Percentiles rank a stretch among this genome's conserved stretches.
These are phyloP conservation scores for Termitomyces bulborhizus DNA, from an alignment of 768 basidiomycete genomes.

Conservation along the genomic window DNA sequence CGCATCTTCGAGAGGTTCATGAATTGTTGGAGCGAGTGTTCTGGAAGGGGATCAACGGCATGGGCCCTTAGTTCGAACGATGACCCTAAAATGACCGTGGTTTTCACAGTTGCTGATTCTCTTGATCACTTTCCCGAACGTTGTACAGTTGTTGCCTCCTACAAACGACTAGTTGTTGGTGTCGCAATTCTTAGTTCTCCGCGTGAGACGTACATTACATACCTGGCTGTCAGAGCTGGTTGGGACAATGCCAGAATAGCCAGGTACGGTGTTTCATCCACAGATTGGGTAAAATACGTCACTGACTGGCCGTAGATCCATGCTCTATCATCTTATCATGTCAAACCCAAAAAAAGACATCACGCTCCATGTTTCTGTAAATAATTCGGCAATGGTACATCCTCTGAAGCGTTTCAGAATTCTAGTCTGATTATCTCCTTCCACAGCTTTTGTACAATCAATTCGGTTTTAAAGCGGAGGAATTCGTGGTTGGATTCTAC, in stretches of 20 bases:
- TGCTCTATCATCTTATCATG: slow-evolving; percentile 71
- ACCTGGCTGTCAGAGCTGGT: slow-evolving; percentile 69
- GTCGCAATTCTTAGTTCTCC: slow-evolving; percentile 73
- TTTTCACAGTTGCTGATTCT: slow-evolving; percentile 55
- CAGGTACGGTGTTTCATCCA: slow-evolving; percentile 35
- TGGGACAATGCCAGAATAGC: slow-evolving; percentile 81
- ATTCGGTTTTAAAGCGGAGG: slow-evolving; percentile 85
- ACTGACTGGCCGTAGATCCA: slow-evolving; percentile 38
- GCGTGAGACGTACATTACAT: slow-evolving; percentile 77
- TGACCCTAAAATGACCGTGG: neutral
- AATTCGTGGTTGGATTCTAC: slow-evolving; percentile 78
- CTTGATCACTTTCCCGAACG: slow-evolving; percentile 63
- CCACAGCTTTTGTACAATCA: slow-evolving; percentile 74
- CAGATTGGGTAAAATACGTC: slow-evolving; percentile 5
- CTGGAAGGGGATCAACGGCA: slow-evolving; percentile 76
- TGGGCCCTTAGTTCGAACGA: slow-evolving; percentile 9
- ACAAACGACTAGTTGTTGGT: slow-evolving; percentile 68
- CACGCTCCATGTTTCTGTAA: slow-evolving; percentile 76
- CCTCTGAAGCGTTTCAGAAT: neutral
- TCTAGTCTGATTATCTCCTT: neutral
- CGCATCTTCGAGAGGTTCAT: slow-evolving; percentile 65
- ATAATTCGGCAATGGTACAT: slow-evolving; percentile 73
- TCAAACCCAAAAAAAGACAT: slow-evolving; percentile 73
- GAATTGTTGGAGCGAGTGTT: slow-evolving; percentile 62
- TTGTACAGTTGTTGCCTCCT: slow-evolving; percentile 71